These are phyloP conservation scores for Trichoderma orchidacearum DNA, from an alignment of 495 filamentous ascomycete genomes.

Conservation along the genomic window DNA sequence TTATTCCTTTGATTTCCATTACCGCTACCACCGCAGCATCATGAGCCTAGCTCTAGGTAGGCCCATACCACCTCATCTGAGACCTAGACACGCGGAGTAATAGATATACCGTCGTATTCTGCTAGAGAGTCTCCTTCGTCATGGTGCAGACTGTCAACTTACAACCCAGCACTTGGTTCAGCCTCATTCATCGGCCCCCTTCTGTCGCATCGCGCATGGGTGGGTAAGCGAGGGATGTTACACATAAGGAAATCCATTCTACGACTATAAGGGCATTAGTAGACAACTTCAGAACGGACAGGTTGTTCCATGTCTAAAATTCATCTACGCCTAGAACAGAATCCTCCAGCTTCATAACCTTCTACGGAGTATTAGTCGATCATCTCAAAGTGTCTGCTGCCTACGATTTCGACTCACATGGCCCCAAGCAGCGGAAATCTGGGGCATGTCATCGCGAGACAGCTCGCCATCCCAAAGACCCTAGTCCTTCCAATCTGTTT, in stretches of 20 bases:
- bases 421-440: not conserved
- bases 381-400: not conserved
- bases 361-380: no score
- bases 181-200: not conserved
- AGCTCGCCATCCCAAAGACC: not conserved
- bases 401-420: not conserved
- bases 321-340: no score
- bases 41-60: not conserved
- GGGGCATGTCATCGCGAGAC: not conserved
- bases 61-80: not conserved
- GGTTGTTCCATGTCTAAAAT: no score
- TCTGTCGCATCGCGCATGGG: not conserved
- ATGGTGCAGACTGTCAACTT: no score
- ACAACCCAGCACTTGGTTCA: not conserved
- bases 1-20: not conserved
- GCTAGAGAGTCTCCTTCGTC: not conserved
- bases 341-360: no score
- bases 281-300: no score
- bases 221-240: no score
- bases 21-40: not conserved
- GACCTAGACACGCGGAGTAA: not conserved
- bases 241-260: no score
- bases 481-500: not conserved
- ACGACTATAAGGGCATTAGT: no score
- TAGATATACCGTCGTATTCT: not conserved